Conservation (phyloP, 2,329 filamentous ascomycete species). For the Fusarium kyushuense region DNA sequence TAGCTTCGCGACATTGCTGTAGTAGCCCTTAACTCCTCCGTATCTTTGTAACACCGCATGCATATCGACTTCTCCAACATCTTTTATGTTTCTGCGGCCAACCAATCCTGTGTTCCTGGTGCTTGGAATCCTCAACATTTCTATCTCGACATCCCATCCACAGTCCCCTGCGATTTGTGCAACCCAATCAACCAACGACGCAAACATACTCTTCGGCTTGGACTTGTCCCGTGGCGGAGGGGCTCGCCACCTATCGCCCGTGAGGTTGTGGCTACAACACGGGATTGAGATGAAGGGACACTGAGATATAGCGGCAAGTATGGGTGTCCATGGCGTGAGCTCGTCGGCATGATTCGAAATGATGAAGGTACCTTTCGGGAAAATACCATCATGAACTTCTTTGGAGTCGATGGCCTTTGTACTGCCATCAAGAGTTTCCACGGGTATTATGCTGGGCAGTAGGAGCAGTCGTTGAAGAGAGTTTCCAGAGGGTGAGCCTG, state of each 20-base stretch:
- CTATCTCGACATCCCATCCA: slow-evolving; percentile 82
- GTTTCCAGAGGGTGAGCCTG: slow-evolving; percentile 46
- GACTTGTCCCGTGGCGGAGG: slow-evolving; percentile 64
- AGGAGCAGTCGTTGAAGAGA: slow-evolving; percentile 62
- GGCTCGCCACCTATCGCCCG: slow-evolving; percentile 79
- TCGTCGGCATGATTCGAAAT: slow-evolving; percentile 98
- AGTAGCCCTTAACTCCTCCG: slow-evolving; percentile 68
- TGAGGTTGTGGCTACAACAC: slow-evolving; percentile 91
- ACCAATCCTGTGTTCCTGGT: slow-evolving; percentile 88
- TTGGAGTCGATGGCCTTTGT: slow-evolving; percentile 24
- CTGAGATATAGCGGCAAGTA: slow-evolving; percentile 80
- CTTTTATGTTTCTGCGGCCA: slow-evolving; percentile 65
- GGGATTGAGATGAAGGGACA: slow-evolving; percentile 93
- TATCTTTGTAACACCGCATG: slow-evolving; percentile 61
- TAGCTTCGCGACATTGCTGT: slow-evolving; percentile 71
- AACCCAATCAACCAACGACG: slow-evolving; percentile 85
- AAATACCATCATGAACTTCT: slow-evolving; percentile 70
- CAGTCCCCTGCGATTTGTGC: slow-evolving; percentile 75
- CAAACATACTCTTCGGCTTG: slow-evolving; percentile 77
- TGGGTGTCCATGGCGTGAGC: slow-evolving; percentile 93
- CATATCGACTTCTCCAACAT: slow-evolving; percentile 54
- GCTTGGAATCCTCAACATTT: slow-evolving; percentile 90
- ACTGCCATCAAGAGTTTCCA: slow-evolving; percentile 24
- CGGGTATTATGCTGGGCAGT: slow-evolving; percentile 59
- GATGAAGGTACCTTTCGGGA: slow-evolving; percentile 84